Evolutionary conservation across 805 yeast genomes (phyloP).

Genomic region (Lachancea fermentati): DNA sequence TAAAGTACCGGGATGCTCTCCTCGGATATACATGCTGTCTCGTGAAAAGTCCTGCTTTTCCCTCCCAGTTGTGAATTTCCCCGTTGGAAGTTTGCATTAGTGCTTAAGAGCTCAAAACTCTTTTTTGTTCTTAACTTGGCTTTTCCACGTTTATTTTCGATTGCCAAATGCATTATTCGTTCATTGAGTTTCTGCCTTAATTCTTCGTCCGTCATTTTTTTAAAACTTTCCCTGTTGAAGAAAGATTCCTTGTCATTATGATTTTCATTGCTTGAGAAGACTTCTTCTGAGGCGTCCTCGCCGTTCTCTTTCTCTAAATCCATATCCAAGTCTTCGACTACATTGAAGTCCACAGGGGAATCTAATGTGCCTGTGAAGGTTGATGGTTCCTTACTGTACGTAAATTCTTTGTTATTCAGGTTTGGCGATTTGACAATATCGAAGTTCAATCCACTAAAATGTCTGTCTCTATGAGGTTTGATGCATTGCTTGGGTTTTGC

Average conservation of each 20-base stretch:
- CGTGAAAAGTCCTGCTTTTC: conserved; percentile 19
- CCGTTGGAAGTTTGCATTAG: conserved; percentile 4
- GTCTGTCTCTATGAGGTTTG: neutral
- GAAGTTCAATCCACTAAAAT: conserved; percentile 18
- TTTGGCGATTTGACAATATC: conserved; percentile 17
- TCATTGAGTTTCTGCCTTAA: conserved; percentile 24
- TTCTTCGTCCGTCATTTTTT: conserved; percentile 25
- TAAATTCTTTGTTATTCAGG: conserved; percentile 7
- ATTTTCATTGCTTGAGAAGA: conserved; percentile 1
- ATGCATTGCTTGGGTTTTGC: neutral
- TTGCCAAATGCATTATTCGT: conserved; percentile 25
- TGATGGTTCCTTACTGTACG: neutral
- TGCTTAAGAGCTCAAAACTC: conserved; percentile 25
- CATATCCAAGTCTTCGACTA: conserved; percentile 16
- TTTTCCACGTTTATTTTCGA: conserved; percentile 28
- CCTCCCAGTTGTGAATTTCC: conserved; percentile 4
- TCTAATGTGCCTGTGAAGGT: conserved; percentile 1
- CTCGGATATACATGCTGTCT: conserved; percentile 19
- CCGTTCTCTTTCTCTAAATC: conserved; percentile 9
- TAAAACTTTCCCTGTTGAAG: conserved; percentile 8
- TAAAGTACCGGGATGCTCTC: conserved; percentile 30
- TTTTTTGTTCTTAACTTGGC: conserved; percentile 27
- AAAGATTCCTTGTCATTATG: conserved; percentile 4
- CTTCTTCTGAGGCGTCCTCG: conserved; percentile 4
- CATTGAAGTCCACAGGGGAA: conserved; percentile 13